A percentile compares a stretch with the other conserved stretches of the same genome.
Evolutionary conservation across 257 asterid genomes (phyloP).

Genomic region (Mitragyna speciosa): DNA sequence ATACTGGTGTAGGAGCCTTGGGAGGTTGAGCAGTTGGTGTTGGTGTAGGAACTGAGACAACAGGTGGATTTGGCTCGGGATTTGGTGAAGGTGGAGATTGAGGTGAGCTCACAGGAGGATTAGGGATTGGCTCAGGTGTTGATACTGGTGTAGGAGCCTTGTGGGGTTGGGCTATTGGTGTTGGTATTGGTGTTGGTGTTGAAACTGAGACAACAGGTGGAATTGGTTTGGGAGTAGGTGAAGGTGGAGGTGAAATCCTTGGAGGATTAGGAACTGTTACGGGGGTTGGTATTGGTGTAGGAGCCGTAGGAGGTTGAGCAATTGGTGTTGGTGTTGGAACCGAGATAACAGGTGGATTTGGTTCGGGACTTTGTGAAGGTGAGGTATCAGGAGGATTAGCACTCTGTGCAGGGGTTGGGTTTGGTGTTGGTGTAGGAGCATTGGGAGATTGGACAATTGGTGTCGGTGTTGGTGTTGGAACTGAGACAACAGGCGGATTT

Average conservation of each 20-base stretch:
- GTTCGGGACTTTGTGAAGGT: too few species aligned
- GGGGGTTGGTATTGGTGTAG: not conserved
- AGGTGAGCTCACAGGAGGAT: slow-evolving; percentile 12
- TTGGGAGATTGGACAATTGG: slow-evolving; percentile 10
- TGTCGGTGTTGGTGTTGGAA: not conserved
- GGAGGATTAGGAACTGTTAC: too few species aligned
- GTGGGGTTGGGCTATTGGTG: slow-evolving; percentile 7
- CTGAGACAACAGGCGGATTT: slow-evolving; percentile 15
- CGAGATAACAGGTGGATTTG: slow-evolving; percentile 1
- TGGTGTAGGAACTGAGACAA: slow-evolving; percentile 7
- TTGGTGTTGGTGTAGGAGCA: not conserved
- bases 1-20: not conserved
- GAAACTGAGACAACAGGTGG: not conserved
- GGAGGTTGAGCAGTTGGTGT: slow-evolving; percentile 8
- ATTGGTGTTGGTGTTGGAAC: not conserved
- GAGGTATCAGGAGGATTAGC: too few species aligned
- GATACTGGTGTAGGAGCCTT: not conserved
- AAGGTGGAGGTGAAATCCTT: too few species aligned
- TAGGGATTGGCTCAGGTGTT: not conserved
- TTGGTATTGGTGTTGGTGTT: not conserved
- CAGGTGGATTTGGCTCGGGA: slow-evolving; percentile 16
- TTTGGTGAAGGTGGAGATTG: slow-evolving; percentile 26
- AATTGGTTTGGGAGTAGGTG: too few species aligned
- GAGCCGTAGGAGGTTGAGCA: not conserved
- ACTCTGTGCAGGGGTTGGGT: not conserved